Evolutionary conservation across 805 yeast genomes (phyloP).

Genomic region (Yarrowia sp.): DNA sequence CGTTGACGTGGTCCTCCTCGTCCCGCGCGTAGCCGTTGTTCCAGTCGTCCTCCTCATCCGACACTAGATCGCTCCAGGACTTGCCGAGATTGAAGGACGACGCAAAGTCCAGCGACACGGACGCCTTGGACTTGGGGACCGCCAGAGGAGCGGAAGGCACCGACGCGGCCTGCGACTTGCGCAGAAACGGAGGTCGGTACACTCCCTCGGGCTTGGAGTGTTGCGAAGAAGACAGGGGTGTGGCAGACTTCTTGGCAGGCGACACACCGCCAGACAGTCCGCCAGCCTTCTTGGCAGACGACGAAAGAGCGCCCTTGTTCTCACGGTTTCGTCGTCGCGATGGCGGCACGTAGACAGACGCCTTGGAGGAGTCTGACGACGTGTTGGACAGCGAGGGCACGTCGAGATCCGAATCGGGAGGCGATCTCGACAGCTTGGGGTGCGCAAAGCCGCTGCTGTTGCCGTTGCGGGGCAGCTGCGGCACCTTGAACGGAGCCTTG

Average conservation of each 20-base stretch:
- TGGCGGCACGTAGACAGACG: constrained; percentile 34
- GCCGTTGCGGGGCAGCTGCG: too few relatives aligned
- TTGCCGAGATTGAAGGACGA: constrained; percentile 45
- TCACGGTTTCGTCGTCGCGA: constrained; percentile 39
- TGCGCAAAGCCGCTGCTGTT: not conserved
- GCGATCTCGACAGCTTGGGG: constrained; percentile 27
- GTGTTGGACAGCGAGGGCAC: constrained; percentile 37
- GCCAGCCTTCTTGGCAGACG: constrained; percentile 41
- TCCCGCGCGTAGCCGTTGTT: constrained; percentile 38
- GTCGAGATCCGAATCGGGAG: constrained; percentile 27
- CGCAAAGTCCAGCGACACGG: constrained; percentile 41
- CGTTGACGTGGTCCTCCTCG: constrained; percentile 29
- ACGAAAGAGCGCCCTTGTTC: constrained; percentile 42
- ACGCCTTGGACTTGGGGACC: constrained; percentile 37
- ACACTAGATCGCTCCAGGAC: constrained; percentile 47
- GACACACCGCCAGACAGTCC: constrained; percentile 3
- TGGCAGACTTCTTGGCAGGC: constrained; percentile 6
- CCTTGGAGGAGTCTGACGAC: constrained; percentile 37
- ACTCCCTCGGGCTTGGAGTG: constrained; percentile 12
- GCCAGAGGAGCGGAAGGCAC: constrained; percentile 26
- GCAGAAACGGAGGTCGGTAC: constrained; percentile 34
- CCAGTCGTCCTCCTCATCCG: constrained; percentile 46
- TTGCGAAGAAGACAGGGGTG: constrained; percentile 25
- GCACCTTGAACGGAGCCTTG: not conserved
- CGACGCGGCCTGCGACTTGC: constrained; percentile 29